Conservation (phyloP, 2,329 filamentous ascomycete genomes). For the Aspergillus jensenii region DNA sequence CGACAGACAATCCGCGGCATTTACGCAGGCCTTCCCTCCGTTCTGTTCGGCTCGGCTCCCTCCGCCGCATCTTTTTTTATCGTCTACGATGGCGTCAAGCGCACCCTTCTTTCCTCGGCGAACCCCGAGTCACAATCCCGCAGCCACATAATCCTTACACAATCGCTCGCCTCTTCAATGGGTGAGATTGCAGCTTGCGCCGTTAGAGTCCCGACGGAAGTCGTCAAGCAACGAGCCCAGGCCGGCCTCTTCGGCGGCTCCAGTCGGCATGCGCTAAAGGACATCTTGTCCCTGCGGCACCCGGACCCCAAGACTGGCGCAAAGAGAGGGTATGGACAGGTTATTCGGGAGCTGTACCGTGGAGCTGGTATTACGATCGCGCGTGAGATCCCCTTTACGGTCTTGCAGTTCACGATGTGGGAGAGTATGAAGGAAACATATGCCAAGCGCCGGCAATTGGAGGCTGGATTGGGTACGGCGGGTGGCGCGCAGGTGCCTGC, state of each 20-base stretch:
- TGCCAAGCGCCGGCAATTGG: conserved; percentile 25
- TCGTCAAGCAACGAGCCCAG: conserved; percentile 95
- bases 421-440: conserved; percentile 74
- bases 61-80: conserved; percentile 97
- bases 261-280: conserved; percentile 64
- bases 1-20: conserved; percentile 87
- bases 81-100: conserved; percentile 80
- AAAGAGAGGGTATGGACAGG: conserved; percentile 49
- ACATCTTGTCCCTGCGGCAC: conserved; percentile 62
- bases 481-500: conserved; percentile 58
- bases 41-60: conserved; percentile 86
- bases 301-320: conserved; percentile 31
- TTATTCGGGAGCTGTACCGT: conserved; percentile 83
- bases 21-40: conserved; percentile 87
- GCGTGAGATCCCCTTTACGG: conserved; percentile 94
- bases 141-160: conserved; percentile 49
- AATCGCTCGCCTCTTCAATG: conserved; percentile 81
- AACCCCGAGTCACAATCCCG: conserved; percentile 30
- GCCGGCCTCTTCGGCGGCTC: conserved; percentile 76
- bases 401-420: conserved; percentile 97
- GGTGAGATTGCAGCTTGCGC: conserved; percentile 93
- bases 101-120: conserved; percentile 31
- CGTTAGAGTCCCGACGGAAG: conserved; percentile 90
- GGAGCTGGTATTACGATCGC: conserved; percentile 92
- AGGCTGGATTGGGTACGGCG: conserved; percentile 12